Evolutionary conservation across 768 basidiomycete species (phyloP), one percentile per base, ranked within the genome.

Genomic region (Gymnopilus dilepis): DNA sequence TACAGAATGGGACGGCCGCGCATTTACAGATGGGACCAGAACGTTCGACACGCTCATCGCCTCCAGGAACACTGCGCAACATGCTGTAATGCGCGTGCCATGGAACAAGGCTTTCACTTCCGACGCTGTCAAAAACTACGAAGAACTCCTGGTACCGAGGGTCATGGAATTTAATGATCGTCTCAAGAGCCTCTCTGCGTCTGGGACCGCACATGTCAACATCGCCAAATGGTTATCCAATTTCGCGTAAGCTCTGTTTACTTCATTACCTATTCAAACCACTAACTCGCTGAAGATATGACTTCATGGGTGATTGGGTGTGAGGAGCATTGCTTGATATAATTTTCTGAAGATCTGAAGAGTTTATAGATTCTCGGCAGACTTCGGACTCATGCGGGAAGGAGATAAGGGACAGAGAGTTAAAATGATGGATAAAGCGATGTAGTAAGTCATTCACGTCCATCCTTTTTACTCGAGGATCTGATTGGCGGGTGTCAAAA

Each of bases 251-350:
- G 53, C 54, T 34, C 22, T 26, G 12, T n/a, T n/a, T 1, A 6
- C 28, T 28, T 37, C 6, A 54, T 45, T 3, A 7, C 33, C 12
- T 56, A 45, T 13, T 43, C 13, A 17, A 43, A 26, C 37, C 22
- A 6, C 11, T 21, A 12, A 24, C 30, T 42, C n/a, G 75, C 13
- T 7, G 15, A 31, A 78, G 77, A 21, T 75, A 72, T 60, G 77
- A 80, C 66, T 70, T 78, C 30, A 76, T 78, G 72, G 74, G 76
- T 9, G 78, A 79, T 61, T 69, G 77, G 50, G 76, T 73, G 77
- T 79, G 60, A 56, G 73, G 59, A 24, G 21, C 26, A 9, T 38
- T 26, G 13, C 30, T n/a, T 42, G 12, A 30, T 24, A 31, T 34
- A 22, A 30, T 26, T 24, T 12, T n/a, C 21, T 51, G 40, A 72